Evolutionary conservation across 1,284 basidiomycete species (phyloP).

Genomic region (Ustilago esculenta): DNA sequence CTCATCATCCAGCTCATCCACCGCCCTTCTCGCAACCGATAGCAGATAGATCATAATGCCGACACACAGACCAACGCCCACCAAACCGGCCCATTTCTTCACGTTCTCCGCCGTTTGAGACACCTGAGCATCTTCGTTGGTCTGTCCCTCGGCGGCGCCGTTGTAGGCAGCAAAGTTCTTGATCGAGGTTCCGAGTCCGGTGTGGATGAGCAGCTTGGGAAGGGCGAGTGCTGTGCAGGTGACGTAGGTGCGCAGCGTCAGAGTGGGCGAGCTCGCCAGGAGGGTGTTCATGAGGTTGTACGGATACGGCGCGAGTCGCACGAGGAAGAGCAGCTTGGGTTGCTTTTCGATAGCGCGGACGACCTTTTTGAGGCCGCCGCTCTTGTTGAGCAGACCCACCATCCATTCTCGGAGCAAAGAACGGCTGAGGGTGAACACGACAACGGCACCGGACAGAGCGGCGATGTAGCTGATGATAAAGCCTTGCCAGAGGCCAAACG

Average conservation of each 20-base stretch:
- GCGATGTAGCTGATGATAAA: conserved; percentile 83
- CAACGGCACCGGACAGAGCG: conserved; percentile 80
- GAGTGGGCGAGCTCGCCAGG: conserved; percentile 83
- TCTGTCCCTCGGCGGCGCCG: conserved; percentile 35
- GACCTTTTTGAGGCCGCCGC: conserved; percentile 68
- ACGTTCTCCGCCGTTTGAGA: conserved; percentile 70
- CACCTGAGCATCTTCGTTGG: conserved; percentile 49
- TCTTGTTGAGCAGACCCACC: conserved; percentile 75
- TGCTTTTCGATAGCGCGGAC: conserved; percentile 86
- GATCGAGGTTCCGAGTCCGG: conserved; percentile 81
- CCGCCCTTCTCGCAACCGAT: conserved; percentile 79
- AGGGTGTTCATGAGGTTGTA: conserved; percentile 89
- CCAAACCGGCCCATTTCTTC: conserved; percentile 75
- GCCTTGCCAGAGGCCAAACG: conserved; percentile 81
- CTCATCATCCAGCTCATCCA: conserved; percentile 75
- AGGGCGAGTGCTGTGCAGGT: conserved; percentile 82
- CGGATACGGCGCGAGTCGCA: conserved; percentile 75
- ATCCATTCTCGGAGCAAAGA: conserved; percentile 77
- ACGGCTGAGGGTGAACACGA: conserved; percentile 80
- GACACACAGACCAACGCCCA: conserved; percentile 78
- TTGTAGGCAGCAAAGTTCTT: conserved; percentile 81
- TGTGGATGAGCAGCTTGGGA: conserved; percentile 86
- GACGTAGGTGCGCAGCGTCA: conserved; percentile 80
- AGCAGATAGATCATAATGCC: conserved; percentile 81
- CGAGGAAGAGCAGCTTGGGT: conserved; percentile 83